These are phyloP conservation scores for Hanseniaspora vineae DNA, from an alignment of 805 yeast species.

Conservation along the genomic window DNA sequence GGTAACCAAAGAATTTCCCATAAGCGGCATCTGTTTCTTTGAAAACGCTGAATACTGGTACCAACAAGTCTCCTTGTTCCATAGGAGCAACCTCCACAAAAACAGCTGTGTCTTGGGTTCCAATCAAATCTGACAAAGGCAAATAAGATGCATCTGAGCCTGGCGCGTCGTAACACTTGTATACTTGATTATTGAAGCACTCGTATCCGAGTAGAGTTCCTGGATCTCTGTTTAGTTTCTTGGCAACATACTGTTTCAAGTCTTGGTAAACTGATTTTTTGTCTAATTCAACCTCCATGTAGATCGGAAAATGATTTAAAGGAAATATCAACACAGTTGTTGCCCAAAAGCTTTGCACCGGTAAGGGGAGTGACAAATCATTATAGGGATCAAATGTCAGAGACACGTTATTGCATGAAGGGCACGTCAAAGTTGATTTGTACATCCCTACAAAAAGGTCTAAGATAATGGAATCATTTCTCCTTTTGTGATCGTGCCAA, in stretches of 20 bases:
- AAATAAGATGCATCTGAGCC: constrained; percentile 38
- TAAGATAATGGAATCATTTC: constrained; percentile 75
- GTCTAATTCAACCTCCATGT: constrained; percentile 59
- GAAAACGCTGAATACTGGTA: constrained; percentile 46
- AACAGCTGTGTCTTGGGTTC: constrained; percentile 46
- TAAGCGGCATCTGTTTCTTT: constrained; percentile 27
- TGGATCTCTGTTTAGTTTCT: constrained; percentile 26
- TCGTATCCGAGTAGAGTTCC: constrained; percentile 39
- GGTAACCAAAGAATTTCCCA: constrained; percentile 54
- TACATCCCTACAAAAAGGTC: constrained; percentile 87
- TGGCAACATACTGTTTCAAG: constrained; percentile 47
- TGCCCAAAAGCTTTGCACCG: constrained; percentile 61
- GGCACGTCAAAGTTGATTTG: constrained; percentile 82
- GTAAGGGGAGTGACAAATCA: constrained; percentile 82
- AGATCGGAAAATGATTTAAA: constrained; percentile 34
- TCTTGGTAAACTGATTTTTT: constrained; percentile 53
- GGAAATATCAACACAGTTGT: constrained; percentile 52
- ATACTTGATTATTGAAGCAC: constrained; percentile 55
- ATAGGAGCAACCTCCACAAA: constrained; percentile 42
- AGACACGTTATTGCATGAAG: constrained; percentile 65
- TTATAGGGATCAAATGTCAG: constrained; percentile 90
- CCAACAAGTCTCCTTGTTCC: constrained; percentile 34
- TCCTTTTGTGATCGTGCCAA: constrained; percentile 64
- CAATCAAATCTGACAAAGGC: constrained; percentile 56
- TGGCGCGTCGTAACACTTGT: constrained; percentile 53